phyloP scores from a whole-genome alignment of 140 eudicot species.

The Stevia rebaudiana region DNA sequence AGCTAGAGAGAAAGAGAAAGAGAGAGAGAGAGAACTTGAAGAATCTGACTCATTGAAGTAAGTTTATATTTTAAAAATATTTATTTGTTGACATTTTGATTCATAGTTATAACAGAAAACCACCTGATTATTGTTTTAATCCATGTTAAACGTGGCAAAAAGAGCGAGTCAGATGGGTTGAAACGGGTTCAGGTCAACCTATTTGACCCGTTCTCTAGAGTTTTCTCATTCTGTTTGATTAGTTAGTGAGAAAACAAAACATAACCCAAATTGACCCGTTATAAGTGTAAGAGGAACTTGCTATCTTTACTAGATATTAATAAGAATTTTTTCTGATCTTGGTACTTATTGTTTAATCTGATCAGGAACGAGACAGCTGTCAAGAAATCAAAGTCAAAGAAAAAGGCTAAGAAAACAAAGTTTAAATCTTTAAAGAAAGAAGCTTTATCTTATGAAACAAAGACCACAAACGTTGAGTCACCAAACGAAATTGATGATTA shows the following conservation, averaged over 20 bases:
- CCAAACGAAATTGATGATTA: conserved; percentile 44
- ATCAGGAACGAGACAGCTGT: conserved; percentile 47
- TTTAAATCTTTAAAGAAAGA: conserved; percentile 85
- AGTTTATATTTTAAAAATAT: conserved; percentile 9
- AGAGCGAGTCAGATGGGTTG: neutral
- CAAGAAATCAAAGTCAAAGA: conserved; percentile 71
- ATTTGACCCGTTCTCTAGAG: neutral
- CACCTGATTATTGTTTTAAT: neutral
- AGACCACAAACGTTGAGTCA: conserved; percentile 38
- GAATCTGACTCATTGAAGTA: conserved; percentile 59
- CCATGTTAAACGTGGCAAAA: neutral
- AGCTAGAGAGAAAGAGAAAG: conserved; percentile 78
- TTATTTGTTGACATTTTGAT: neutral
- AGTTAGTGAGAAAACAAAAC: neutral
- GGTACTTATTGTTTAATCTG: conserved; percentile 8
- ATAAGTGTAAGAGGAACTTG: neutral
- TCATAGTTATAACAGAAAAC: neutral
- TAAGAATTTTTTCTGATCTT: conserved; percentile 4
- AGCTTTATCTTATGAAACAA: conserved; percentile 49
- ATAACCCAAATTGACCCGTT: neutral
- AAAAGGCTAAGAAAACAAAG: conserved; percentile 80
- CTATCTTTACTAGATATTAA: neutral
- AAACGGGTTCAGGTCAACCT: neutral
- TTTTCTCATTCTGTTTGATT: neutral
- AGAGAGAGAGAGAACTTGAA: conserved; percentile 48